Evolutionary conservation across 2,329 filamentous ascomycete species (phyloP).

Genomic region (Claviceps maximensis): DNA sequence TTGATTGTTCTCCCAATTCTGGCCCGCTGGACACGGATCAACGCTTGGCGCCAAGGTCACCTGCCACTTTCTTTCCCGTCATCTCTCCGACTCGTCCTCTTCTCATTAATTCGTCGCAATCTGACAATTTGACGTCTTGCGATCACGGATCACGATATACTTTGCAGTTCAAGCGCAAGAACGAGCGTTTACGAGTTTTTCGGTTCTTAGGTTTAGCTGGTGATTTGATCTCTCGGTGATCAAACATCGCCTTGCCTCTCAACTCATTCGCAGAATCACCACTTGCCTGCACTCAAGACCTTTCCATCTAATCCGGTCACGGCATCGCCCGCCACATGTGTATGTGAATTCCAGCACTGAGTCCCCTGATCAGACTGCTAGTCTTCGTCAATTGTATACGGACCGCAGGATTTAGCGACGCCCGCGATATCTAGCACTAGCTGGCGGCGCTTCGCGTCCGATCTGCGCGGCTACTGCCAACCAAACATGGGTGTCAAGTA

Average conservation of each 20-base stretch:
- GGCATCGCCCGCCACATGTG: not conserved
- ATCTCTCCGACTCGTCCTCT: not conserved
- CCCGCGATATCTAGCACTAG: conserved; percentile 2
- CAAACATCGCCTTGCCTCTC: not conserved
- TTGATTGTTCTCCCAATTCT: not conserved
- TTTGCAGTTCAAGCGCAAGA: not conserved
- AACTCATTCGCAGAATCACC: not conserved
- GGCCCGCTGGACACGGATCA: not conserved
- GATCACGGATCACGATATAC: not conserved
- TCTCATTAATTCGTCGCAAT: not conserved
- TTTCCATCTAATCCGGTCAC: not conserved
- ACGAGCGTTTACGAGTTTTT: not conserved
- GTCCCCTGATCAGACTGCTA: not conserved
- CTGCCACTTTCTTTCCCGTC: conserved; percentile 1
- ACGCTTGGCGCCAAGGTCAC: conserved; percentile 4
- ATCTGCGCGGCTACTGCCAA: conserved; percentile 1
- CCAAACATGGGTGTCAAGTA: conserved; percentile 11
- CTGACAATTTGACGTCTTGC: not conserved
- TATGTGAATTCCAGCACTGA: not conserved
- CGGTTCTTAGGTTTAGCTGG: not conserved
- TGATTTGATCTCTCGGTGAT: not conserved
- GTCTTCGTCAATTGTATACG: conserved; percentile 2
- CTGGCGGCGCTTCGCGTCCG: conserved; percentile 1
- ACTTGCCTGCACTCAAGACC: not conserved
- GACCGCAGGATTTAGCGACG: conserved; percentile 1